These are phyloP conservation scores for Eucalyptus erythrocorys DNA, from an alignment of 345 rosid species.

Conservation along the genomic window DNA sequence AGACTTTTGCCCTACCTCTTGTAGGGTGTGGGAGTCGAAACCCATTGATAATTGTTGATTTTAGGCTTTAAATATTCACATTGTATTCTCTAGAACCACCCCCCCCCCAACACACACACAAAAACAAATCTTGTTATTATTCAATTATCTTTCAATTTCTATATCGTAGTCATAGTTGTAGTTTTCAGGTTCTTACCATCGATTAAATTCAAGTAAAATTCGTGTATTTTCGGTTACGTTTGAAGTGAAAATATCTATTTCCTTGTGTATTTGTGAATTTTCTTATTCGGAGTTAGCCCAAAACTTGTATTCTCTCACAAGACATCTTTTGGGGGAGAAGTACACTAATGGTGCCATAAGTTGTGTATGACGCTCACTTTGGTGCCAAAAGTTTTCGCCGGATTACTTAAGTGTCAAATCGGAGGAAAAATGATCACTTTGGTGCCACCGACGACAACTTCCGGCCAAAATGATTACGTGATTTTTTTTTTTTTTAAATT, in stretches of 20 bases:
- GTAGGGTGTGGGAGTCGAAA: too few species aligned
- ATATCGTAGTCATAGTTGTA: background rate
- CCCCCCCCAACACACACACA: background rate
- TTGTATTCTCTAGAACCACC: fast-evolving
- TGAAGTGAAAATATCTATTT: background rate
- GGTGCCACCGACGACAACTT: too few species aligned
- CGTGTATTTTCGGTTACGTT: background rate
- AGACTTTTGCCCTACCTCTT: too few species aligned
- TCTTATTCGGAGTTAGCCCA: background rate
- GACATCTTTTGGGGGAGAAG: too few species aligned
- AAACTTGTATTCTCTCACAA: fast-evolving
- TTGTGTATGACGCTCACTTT: too few species aligned
- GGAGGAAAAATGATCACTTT: too few species aligned
- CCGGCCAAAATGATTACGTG: too few species aligned
- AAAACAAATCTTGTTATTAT: background rate
- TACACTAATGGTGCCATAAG: too few species aligned
- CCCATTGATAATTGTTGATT: fast-evolving
- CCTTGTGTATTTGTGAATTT: background rate
- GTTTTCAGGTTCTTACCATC: fast-evolving
- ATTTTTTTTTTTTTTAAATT: too few species aligned
- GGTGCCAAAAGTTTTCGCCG: too few species aligned
- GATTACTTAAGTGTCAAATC: too few species aligned
- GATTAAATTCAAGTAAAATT: background rate
- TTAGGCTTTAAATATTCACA: background rate
- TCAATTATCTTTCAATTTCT: background rate